These are phyloP conservation scores for Cordyceps javanica DNA, from an alignment of 2,329 filamentous ascomycete species.

Conservation along the genomic window DNA sequence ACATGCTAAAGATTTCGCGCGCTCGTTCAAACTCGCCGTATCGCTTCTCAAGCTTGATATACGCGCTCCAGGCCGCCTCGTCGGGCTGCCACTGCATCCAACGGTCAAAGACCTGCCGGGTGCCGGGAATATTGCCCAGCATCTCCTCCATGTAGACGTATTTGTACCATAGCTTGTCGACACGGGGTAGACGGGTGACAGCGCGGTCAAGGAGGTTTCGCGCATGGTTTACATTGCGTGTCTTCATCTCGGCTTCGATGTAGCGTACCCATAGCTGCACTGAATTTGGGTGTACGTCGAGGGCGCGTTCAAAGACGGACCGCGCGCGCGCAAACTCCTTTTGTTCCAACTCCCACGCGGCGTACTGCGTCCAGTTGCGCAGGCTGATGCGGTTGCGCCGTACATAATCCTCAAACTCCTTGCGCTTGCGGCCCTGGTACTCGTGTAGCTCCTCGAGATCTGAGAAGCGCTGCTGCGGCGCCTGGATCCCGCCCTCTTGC, in stretches of 20 bases:
- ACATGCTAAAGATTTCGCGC: conserved; percentile 82
- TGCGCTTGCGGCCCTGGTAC: conserved; percentile 90
- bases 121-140: conserved; percentile 86
- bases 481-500: conserved; percentile 81
- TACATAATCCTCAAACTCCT: conserved; percentile 97
- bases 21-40: conserved; percentile 89
- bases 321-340: conserved; percentile 91
- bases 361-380: conserved; percentile 99
- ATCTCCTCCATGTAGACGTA: conserved; percentile 99
- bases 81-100: conserved; percentile 99
- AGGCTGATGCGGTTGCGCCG: conserved; percentile 90
- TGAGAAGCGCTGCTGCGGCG: conserved; percentile 88
- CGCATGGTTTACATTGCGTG: conserved; percentile 90
- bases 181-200: conserved; percentile 81
- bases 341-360: conserved; percentile 94
- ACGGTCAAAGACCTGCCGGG: conserved; percentile 88
- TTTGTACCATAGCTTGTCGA: conserved; percentile 99
- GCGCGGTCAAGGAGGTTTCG: conserved; percentile 90
- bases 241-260: conserved; percentile 92
- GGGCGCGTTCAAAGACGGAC: conserved; percentile 87
- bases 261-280: conserved; percentile 88
- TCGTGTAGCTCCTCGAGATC: conserved; percentile 98
- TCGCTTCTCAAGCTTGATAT: conserved; percentile 94
- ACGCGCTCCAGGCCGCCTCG: conserved; percentile 89
- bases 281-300: conserved; percentile 85